Conservation (phyloP, 352 stramenopile species). For the Globisporangium iwayamae region DNA sequence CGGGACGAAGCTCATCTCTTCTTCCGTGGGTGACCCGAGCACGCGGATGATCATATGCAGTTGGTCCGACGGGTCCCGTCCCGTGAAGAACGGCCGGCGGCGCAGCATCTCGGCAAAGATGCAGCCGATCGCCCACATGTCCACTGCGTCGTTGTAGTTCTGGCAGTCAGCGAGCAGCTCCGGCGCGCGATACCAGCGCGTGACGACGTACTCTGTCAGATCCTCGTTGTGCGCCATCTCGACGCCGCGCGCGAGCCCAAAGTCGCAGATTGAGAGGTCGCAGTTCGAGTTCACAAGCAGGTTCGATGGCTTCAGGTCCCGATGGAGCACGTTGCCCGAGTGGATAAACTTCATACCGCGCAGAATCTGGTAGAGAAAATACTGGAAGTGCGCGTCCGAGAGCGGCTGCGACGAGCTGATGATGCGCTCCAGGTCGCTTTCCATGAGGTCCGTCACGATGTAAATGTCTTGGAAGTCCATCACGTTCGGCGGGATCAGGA, state of each 20-base stretch:
- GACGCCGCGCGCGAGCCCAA: conserved; percentile 90
- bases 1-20: conserved; percentile 97
- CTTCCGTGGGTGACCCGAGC: conserved; percentile 92
- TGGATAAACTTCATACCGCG: conserved; percentile 98
- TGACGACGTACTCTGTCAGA: conserved; percentile 89
- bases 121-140: conserved; percentile 97
- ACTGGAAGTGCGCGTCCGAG: conserved; percentile 86
- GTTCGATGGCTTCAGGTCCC: conserved; percentile 88
- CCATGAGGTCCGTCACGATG: conserved; percentile 91
- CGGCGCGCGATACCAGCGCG: conserved; percentile 85
- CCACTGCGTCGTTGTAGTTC: conserved; percentile 95
- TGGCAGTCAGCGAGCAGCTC: conserved; percentile 89
- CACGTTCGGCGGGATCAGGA: conserved; percentile 76
- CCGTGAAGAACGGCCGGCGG: conserved; percentile 91
- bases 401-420: conserved; percentile 87
- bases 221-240: conserved; percentile 80
- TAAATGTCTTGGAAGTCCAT: conserved; percentile 90
- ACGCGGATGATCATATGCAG: conserved; percentile 85
- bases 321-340: conserved; percentile 92
- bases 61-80: conserved; percentile 77
- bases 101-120: conserved; percentile 99
- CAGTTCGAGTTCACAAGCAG: conserved; percentile 90
- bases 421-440: conserved; percentile 90
- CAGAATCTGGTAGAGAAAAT: conserved; percentile 91
- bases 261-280: conserved; percentile 89